phyloP scores from a whole-genome alignment of 805 yeast species.

The Brettanomyces anomalus region DNA sequence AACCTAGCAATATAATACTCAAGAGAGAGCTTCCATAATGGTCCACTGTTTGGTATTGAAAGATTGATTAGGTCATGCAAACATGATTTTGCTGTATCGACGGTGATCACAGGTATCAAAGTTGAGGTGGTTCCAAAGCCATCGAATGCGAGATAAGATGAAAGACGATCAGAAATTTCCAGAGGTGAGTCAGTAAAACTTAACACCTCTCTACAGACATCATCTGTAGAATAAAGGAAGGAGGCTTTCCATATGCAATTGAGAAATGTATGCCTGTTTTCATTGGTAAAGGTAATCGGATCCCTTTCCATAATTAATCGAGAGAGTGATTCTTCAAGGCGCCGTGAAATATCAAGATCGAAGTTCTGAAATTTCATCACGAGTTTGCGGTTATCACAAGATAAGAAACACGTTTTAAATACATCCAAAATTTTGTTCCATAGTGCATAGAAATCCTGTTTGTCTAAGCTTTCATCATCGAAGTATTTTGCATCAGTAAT shows the following conservation, averaged over 20 bases:
- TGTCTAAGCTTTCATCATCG: slow-evolving; percentile 6
- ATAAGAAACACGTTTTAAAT: slow-evolving; percentile 32
- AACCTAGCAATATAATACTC: slow-evolving; percentile 49
- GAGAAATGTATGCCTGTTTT: slow-evolving; percentile 34
- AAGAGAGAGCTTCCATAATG: slow-evolving; percentile 22
- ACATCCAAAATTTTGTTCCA: slow-evolving; percentile 37
- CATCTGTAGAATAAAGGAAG: slow-evolving; percentile 49
- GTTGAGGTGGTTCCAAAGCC: slow-evolving; percentile 57
- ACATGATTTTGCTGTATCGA: slow-evolving; percentile 44
- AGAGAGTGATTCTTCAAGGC: slow-evolving; percentile 33
- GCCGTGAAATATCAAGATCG: slow-evolving; percentile 24
- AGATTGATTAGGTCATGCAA: slow-evolving; percentile 42
- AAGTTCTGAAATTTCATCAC: slow-evolving; percentile 3
- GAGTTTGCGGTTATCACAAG: slow-evolving; percentile 10
- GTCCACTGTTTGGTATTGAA: slow-evolving; percentile 20
- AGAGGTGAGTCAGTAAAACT: slow-evolving; percentile 16
- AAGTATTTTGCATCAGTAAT: not conserved
- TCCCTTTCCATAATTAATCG: slow-evolving; percentile 23
- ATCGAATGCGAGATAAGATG: slow-evolving; percentile 35
- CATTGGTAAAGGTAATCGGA: slow-evolving; percentile 3
- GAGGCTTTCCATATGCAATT: slow-evolving; percentile 49
- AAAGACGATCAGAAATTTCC: slow-evolving; percentile 29
- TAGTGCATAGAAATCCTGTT: slow-evolving; percentile 12
- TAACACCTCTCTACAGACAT: slow-evolving; percentile 31
- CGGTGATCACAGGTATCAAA: slow-evolving; percentile 33